Evolutionary conservation across 345 rosid species (phyloP), one percentile per base, ranked within the genome.

Genomic region (Ricinus communis): DNA sequence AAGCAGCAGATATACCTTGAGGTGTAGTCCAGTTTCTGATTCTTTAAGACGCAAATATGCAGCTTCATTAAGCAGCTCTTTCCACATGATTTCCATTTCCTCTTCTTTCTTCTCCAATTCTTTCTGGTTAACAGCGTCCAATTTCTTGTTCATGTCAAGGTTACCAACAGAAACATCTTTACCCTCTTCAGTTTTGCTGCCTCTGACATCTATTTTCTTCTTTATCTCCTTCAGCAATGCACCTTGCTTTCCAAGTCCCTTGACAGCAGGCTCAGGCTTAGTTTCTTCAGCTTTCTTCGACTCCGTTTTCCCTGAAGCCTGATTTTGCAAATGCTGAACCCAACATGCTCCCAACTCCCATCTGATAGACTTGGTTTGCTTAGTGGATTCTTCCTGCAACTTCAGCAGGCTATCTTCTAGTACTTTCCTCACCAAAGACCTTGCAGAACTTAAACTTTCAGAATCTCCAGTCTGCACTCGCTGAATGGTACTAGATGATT

Each of bases 201-300:
- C 81, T 84, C 76, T 87, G 76, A 63, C 85, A 83, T 92, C 92
- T n/a, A 76, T 78, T 79, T 85, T 95, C 85, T 84, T 95, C 85
- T 87, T 95, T 19, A 95, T 85, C 73, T 91, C 97, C 88, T 87
- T 92, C 8, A 95, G 84, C 77, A 92, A 81, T 63, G 87, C 96
- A 65, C 97, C 96, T 82, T 87, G 99, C 88, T 95, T 95, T 68
- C 97, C 97, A 56, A 95, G 97, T 80, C 99, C 99, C 88, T 89
- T 90, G 50, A 95, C 93, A 62, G 91, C 85, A 61, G 94, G 87
- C 77, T 90, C 93, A 63, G 82, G 85, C 87, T 89, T 95, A 31
- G 77, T 73, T 77, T 87, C 91, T 87, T 90, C 97, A 66, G 81
- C 75, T 77, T 82, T 86, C 83, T 87, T 87, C 15, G 87, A 68